Percentiles rank a stretch among this genome's conserved stretches.
Evolutionary conservation across 2,329 filamentous ascomycete species (phyloP).

Genomic region (Aspergillus felis): DNA sequence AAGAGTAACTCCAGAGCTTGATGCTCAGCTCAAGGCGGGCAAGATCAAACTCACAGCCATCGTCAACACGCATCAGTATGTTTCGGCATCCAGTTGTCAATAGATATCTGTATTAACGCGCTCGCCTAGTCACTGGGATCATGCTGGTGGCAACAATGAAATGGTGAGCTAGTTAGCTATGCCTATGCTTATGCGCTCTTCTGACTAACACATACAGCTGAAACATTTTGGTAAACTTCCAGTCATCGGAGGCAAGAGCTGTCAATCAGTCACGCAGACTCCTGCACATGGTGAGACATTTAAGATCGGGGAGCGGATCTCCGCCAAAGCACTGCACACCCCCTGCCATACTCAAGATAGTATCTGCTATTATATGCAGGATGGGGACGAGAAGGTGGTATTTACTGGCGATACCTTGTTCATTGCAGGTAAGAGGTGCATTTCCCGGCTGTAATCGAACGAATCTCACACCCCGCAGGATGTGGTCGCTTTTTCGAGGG

Average conservation of each 20-base stretch:
- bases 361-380: constrained; percentile 90
- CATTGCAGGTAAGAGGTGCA: constrained; percentile 63
- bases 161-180: constrained; percentile 53
- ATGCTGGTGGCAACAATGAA: constrained; percentile 85
- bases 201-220: constrained; percentile 39
- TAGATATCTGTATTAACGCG: constrained; percentile 7
- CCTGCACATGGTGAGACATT: constrained; percentile 74
- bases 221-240: constrained; percentile 60
- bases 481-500: constrained; percentile 98
- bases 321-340: constrained; percentile 83
- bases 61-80: constrained; percentile 95
- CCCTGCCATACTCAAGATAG: constrained; percentile 98
- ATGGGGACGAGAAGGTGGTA: constrained; percentile 68
- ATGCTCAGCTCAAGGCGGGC: constrained; percentile 66
- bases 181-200: not conserved
- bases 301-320: constrained; percentile 73
- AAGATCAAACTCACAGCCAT: constrained; percentile 82
- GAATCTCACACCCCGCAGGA: constrained; percentile 48
- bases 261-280: constrained; percentile 72
- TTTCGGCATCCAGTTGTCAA: constrained; percentile 3
- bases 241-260: constrained; percentile 85
- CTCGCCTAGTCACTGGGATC: constrained; percentile 74
- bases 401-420: constrained; percentile 98
- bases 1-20: constrained; percentile 64
- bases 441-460: constrained; percentile 4